These are phyloP conservation scores for Mucor saturninus DNA, from an alignment of 371 early-diverging fungal genomes.

Conservation along the genomic window DNA sequence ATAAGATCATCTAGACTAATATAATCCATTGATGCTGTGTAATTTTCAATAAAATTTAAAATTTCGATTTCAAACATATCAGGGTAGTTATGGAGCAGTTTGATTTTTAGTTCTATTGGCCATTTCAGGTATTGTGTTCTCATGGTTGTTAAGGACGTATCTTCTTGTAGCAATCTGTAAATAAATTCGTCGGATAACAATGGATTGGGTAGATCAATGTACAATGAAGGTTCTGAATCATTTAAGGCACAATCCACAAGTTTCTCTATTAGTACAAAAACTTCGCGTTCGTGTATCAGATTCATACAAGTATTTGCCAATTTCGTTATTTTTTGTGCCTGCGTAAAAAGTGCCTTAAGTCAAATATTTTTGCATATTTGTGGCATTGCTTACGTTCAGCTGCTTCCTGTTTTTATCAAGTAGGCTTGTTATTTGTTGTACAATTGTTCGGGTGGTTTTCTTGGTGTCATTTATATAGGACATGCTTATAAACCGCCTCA, in stretches of 20 bases:
- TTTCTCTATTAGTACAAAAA: slow-evolving; percentile 14
- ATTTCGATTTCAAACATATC: slow-evolving; percentile 19
- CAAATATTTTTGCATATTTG: not conserved
- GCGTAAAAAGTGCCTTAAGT: not conserved
- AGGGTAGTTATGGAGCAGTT: slow-evolving; percentile 7
- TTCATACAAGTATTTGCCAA: slow-evolving; percentile 11
- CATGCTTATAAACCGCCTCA: slow-evolving; percentile 12
- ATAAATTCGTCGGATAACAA: slow-evolving; percentile 17
- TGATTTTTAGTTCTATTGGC: slow-evolving; percentile 13
- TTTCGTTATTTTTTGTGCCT: not conserved
- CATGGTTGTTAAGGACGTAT: not conserved
- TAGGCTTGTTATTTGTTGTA: not conserved
- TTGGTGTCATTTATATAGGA: not conserved
- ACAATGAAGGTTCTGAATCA: not conserved
- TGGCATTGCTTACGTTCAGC: not conserved
- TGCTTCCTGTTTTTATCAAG: slow-evolving; percentile 3
- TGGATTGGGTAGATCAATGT: slow-evolving; percentile 3
- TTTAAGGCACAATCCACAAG: slow-evolving; percentile 11
- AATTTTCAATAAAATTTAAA: slow-evolving; percentile 1
- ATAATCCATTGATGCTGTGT: slow-evolving; percentile 1
- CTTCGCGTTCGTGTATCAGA: slow-evolving; percentile 1
- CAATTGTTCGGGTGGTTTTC: not conserved
- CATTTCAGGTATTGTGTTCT: slow-evolving; percentile 7
- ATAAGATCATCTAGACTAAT: not conserved
- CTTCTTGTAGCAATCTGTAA: not conserved